Evolutionary conservation across 2,329 filamentous ascomycete genomes (phyloP), one percentile per base, ranked within the genome.

Genomic region (Botryosphaeria dothidea): DNA sequence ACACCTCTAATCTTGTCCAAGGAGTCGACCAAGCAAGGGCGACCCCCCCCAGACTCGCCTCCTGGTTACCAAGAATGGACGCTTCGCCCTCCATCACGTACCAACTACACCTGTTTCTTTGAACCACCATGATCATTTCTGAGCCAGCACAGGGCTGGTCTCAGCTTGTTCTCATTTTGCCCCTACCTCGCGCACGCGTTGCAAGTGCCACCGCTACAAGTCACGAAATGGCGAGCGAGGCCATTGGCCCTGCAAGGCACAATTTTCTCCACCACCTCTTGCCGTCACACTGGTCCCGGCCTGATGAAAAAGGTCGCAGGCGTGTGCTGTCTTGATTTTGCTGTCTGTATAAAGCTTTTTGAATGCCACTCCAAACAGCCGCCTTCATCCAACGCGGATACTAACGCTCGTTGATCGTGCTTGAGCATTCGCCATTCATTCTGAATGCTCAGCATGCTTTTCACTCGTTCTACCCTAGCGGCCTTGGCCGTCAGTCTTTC

Each of bases 391-490:
- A 46, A 36, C 45, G 46, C 61, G 34, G 34, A 36, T 38, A 49
- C 17, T 31, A 29, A 65, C 63, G 48, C 34, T 65, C 54, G 23
- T 61, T 65, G 56, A 43, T 61, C 62, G 63, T 61, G 56, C 63
- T 60, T 17, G 63, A 65, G 63, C 69, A 62, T 46, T 62, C 49
- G 65, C 51, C 67, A 64, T 65, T 71, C 68, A 60, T 68, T 69
- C 74, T 66, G 72, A 71, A 71, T 73, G 70, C 72, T 75, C 72
- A 68, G 71, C 71, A 76, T 76, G 74, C 70, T 69, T 66, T 67
- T 75, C 69, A 67, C 66, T 72, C 72, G 62, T 70, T 74, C 71
- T n/a, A 66, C 72, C 7, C 48, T 62, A 25, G 64, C 70, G 72
- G 73, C 74, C 67, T 71, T 70, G 68, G 71, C 71, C 70, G 57